These are phyloP conservation scores for Trichosporon inkin DNA, from an alignment of 1,284 basidiomycete genomes.

Conservation along the genomic window DNA sequence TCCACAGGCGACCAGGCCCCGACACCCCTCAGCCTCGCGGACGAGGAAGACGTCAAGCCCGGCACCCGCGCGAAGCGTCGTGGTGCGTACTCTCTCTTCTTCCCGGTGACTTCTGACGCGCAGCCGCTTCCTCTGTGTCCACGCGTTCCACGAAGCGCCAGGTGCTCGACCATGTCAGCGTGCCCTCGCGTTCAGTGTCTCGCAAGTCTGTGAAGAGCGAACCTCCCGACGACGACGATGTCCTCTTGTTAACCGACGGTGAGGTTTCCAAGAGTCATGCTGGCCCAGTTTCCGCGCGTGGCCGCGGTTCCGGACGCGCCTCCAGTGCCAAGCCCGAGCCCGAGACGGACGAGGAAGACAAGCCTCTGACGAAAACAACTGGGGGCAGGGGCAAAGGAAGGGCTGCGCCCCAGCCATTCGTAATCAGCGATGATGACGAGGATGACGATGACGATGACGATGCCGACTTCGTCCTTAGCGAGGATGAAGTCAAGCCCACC, in stretches of 20 bases:
- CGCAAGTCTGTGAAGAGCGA: conserved; percentile 11
- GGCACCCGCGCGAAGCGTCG: not conserved
- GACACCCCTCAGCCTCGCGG: not conserved
- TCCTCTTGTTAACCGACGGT: conserved; percentile 3
- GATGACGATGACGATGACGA: not conserved
- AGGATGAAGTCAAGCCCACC: not conserved
- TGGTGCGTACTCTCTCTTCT: not conserved
- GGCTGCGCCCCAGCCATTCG: not conserved
- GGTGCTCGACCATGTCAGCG: conserved; percentile 6
- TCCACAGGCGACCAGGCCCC: not conserved
- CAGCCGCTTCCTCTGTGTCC: not conserved
- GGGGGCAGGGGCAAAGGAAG: conserved; percentile 10
- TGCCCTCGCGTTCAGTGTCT: not conserved
- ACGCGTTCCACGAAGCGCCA: not conserved
- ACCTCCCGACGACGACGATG: conserved; percentile 13
- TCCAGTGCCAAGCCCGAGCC: conserved; percentile 17
- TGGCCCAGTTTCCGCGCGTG: not conserved
- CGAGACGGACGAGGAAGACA: conserved; percentile 17
- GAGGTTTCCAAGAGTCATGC: conserved; percentile 19
- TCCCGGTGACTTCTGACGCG: not conserved
- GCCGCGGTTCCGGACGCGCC: not conserved
- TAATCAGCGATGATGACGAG: not conserved
- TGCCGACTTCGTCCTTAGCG: conserved; percentile 1
- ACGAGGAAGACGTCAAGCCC: not conserved
- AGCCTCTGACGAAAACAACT: conserved; percentile 5